Percentiles rank a stretch among this genome's conserved stretches.
Conservation (phyloP, 2,329 filamentous ascomycete species). For the Pseudogymnoascus verrucosus region DNA sequence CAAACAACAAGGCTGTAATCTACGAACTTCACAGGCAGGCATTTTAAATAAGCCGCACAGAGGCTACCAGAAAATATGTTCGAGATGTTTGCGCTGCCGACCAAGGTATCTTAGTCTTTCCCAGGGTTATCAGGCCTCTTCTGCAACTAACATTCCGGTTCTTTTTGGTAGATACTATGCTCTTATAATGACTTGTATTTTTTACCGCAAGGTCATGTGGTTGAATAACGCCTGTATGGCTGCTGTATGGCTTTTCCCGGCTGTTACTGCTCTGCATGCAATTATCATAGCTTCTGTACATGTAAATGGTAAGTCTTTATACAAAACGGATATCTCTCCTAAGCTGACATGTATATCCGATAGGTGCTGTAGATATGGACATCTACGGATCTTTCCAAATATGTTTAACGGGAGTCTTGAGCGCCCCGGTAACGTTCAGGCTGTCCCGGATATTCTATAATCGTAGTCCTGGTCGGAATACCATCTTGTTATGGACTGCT, state of each 20-base stretch:
- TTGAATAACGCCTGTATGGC: conserved; percentile 55
- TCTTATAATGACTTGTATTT: conserved; percentile 53
- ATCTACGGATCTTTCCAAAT: conserved; percentile 61
- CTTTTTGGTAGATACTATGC: conserved; percentile 49
- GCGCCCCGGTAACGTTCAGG: conserved; percentile 53
- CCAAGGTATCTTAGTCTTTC: neutral
- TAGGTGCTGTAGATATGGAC: conserved; percentile 59
- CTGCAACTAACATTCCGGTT: neutral
- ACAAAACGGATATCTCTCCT: conserved; percentile 20
- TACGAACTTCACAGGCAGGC: no score
- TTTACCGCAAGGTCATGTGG: conserved; percentile 55
- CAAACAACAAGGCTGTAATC: neutral
- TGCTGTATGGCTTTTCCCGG: conserved; percentile 53
- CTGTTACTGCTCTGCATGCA: conserved; percentile 55
- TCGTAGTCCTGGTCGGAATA: conserved; percentile 52
- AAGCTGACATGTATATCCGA: neutral
- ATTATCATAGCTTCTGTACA: conserved; percentile 54
- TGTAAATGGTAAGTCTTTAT: conserved; percentile 42
- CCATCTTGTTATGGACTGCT: conserved; percentile 58
- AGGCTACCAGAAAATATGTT: neutral
- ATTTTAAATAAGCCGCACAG: neutral
- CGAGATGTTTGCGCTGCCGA: neutral
- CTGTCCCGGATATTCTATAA: conserved; percentile 57
- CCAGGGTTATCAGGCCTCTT: neutral
- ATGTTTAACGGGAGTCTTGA: conserved; percentile 57